Percentiles rank a stretch among this genome's conserved stretches.
Evolutionary conservation across 345 rosid genomes (phyloP).

Genomic region (Aurinia saxatilis): DNA sequence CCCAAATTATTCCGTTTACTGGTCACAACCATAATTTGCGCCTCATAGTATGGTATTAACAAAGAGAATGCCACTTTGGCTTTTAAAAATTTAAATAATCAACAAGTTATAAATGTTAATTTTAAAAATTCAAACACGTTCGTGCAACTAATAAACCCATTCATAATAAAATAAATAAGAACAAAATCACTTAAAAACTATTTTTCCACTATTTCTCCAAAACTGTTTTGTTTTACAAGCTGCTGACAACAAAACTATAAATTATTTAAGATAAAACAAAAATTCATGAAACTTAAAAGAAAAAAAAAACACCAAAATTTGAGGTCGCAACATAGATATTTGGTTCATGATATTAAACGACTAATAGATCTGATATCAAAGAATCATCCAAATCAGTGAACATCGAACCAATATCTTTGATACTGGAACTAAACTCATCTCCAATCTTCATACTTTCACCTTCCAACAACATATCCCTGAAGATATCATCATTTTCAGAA

Average conservation of each 20-base stretch:
- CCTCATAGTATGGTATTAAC: conserved; percentile 31
- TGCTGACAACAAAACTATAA: conserved; percentile 9
- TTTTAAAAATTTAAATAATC: not conserved
- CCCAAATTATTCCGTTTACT: conserved; percentile 26
- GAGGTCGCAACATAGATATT: conserved; percentile 16
- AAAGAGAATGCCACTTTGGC: conserved; percentile 57
- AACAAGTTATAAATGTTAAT: not conserved
- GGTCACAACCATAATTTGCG: conserved; percentile 47
- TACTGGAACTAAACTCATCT: conserved; percentile 21
- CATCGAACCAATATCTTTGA: conserved; percentile 37
- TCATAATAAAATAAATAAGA: not conserved
- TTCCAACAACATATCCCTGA: conserved; percentile 36
- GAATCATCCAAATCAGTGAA: conserved; percentile 76
- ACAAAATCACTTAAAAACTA: not conserved
- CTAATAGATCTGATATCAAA: conserved; percentile 50
- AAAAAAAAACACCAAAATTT: conserved; percentile 24
- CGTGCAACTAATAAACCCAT: conserved; percentile 23
- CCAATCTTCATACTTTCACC: conserved; percentile 28
- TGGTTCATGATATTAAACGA: conserved; percentile 24
- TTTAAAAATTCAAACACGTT: conserved; percentile 21
- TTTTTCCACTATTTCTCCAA: conserved; percentile 25
- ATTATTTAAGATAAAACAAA: conserved; percentile 20
- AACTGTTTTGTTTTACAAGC: conserved; percentile 36
- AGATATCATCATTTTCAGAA: conserved; percentile 33
- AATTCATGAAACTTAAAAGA: not conserved